phyloP scores from a whole-genome alignment of 2,329 filamentous ascomycete species.

The Cladosporium sp. region DNA sequence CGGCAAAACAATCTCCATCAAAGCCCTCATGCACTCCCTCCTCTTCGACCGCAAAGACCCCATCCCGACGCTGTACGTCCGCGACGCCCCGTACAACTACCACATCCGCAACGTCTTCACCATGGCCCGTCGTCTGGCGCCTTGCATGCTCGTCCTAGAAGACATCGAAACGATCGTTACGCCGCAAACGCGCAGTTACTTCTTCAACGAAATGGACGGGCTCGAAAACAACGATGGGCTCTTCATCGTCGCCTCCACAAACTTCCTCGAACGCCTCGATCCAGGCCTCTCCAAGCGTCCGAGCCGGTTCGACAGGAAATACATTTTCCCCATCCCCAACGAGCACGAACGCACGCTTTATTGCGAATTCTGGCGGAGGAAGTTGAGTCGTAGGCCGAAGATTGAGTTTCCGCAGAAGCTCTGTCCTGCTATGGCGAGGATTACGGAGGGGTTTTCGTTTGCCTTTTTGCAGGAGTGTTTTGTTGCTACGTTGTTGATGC shows the following conservation, averaged over 20 bases:
- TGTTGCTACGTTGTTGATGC: conserved; percentile 56
- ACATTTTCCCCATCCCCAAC: conserved; percentile 51
- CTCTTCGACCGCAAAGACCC: conserved; percentile 32
- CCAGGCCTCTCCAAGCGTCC: conserved; percentile 59
- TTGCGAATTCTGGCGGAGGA: conserved; percentile 59
- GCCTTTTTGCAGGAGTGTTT: conserved; percentile 67
- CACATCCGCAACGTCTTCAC: conserved; percentile 51
- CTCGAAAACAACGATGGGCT: conserved; percentile 66
- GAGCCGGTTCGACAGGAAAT: conserved; percentile 62
- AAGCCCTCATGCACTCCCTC: conserved; percentile 36
- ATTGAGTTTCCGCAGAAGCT: conserved; percentile 57
- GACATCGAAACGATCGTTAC: conserved; percentile 65
- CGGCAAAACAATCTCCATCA: conserved; percentile 44
- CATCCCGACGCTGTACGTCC: conserved; percentile 38
- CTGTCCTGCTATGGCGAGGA: conserved; percentile 52
- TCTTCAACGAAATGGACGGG: conserved; percentile 68
- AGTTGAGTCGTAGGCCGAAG: conserved; percentile 50
- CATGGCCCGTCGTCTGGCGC: conserved; percentile 57
- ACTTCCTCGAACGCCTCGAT: conserved; percentile 58
- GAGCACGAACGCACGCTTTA: conserved; percentile 55
- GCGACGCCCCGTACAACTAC: conserved; percentile 31
- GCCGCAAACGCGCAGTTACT: conserved; percentile 59
- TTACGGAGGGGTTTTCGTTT: conserved; percentile 61
- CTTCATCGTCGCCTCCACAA: conserved; percentile 48
- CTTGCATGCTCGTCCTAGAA: conserved; percentile 67